Percentiles rank a stretch among this genome's conserved stretches.
These are phyloP conservation scores for Gossypium rotundifolium DNA, from an alignment of 345 rosid species.

Conservation along the genomic window DNA sequence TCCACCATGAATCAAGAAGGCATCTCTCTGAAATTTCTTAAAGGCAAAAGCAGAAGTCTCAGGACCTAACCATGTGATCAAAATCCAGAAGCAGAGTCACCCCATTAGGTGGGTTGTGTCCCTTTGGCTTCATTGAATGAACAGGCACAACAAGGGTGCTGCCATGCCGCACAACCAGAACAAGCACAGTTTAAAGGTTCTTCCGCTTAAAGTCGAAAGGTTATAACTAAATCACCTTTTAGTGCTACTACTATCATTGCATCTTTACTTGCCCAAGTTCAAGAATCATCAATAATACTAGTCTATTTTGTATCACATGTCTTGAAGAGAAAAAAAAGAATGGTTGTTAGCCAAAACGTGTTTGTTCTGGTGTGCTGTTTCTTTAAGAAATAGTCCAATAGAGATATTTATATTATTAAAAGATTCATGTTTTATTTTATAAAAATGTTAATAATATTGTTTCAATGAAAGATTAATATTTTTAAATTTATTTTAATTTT, in stretches of 20 bases:
- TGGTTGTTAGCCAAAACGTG: too few species aligned
- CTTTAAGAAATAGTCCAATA: too few species aligned
- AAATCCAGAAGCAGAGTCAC: conserved; percentile 6
- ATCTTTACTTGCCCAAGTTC: not conserved
- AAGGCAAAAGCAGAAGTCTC: conserved; percentile 24
- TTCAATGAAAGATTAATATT: too few species aligned
- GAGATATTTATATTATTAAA: too few species aligned
- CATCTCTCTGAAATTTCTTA: conserved; percentile 17
- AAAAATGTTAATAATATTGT: too few species aligned
- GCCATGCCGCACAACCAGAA: not conserved
- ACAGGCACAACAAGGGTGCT: not conserved
- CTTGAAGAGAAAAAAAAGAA: not conserved
- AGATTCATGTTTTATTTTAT: too few species aligned
- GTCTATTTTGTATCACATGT: not conserved
- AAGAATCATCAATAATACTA: not conserved
- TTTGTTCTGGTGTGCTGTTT: too few species aligned
- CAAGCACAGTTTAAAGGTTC: not conserved
- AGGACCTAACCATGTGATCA: conserved; percentile 36
- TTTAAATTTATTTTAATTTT: too few species aligned
- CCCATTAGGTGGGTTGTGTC: too few species aligned
- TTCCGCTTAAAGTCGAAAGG: not conserved
- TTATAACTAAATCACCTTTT: not conserved
- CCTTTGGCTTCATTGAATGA: not conserved
- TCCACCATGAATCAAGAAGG: not conserved
- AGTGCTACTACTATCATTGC: not conserved